Evolutionary conservation across 2,329 filamentous ascomycete species (phyloP).

Genomic region (Salinomyces thailandicus): DNA sequence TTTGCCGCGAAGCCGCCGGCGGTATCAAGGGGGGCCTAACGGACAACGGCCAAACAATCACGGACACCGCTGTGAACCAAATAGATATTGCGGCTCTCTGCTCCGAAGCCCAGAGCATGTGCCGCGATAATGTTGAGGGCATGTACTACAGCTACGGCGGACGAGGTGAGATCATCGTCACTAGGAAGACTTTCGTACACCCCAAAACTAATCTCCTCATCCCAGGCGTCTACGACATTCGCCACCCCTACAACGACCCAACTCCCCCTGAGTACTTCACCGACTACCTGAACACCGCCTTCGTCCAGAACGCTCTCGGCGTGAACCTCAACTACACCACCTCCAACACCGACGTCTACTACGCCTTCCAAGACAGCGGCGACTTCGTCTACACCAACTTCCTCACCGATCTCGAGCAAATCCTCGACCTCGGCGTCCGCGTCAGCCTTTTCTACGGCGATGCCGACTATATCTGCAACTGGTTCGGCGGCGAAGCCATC

Average conservation of each 20-base stretch:
- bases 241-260: conserved; percentile 44
- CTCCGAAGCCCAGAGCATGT: conserved; percentile 44
- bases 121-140: conserved; percentile 46
- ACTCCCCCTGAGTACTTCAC: conserved; percentile 53
- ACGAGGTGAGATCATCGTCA: conserved; percentile 34
- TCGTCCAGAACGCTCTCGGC: conserved; percentile 30
- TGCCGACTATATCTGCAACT: conserved; percentile 29
- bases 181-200: no score
- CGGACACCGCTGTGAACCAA: conserved; percentile 10
- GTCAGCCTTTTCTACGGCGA: conserved; percentile 18
- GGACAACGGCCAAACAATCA: conserved; percentile 4
- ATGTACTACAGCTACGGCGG: conserved; percentile 46
- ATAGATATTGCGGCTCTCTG: conserved; percentile 36
- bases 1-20: conserved; percentile 29
- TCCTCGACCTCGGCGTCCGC: conserved; percentile 28
- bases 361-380: conserved; percentile 31
- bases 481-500: conserved; percentile 29
- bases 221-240: conserved; percentile 53
- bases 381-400: conserved; percentile 56
- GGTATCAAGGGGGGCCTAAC: conserved; percentile 20
- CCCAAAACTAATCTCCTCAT: no score
- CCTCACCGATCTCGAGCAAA: conserved; percentile 31
- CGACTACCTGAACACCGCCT: conserved; percentile 53
- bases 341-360: conserved; percentile 7
- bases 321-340: conserved; percentile 15